A percentile compares a stretch with the other conserved stretches of the same genome.
Evolutionary conservation across 805 yeast species (phyloP).

Genomic region (Brettanomyces anomalus): DNA sequence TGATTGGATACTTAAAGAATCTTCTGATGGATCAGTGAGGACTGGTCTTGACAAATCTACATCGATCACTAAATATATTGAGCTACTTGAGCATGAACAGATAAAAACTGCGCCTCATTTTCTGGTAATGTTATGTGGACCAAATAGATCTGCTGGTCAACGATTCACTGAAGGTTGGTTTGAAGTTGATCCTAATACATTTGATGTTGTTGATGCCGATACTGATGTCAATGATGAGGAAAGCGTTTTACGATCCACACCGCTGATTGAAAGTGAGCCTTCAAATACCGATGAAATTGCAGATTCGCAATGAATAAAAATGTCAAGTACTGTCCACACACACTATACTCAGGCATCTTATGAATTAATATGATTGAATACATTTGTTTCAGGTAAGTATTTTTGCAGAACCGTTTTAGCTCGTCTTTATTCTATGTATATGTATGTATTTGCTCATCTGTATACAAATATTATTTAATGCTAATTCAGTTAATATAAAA

Average conservation of each 20-base stretch:
- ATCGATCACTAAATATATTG: constrained; percentile 16
- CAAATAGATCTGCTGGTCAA: neutral
- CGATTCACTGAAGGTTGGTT: constrained; percentile 6
- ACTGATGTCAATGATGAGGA: constrained; percentile 1
- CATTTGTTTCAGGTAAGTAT: too few relatives aligned
- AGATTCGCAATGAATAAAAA: too few relatives aligned
- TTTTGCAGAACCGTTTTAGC: too few relatives aligned
- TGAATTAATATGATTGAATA: too few relatives aligned
- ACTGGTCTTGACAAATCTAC: constrained; percentile 6
- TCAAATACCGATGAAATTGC: too few relatives aligned
- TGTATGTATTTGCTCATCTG: too few relatives aligned
- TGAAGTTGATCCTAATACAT: constrained; percentile 2
- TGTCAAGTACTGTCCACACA: too few relatives aligned
- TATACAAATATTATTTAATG: too few relatives aligned
- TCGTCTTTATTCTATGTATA: neutral
- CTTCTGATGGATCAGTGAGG: constrained; percentile 2
- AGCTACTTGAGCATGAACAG: constrained; percentile 9
- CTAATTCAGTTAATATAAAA: too few relatives aligned
- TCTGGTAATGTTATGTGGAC: constrained; percentile 8
- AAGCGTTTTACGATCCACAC: too few relatives aligned
- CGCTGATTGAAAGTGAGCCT: too few relatives aligned
- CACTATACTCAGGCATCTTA: neutral
- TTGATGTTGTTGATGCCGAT: constrained; percentile 3
- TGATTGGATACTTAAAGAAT: constrained; percentile 20
- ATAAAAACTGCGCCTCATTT: constrained; percentile 19